Evolutionary conservation across 192 early-diverging fungal genomes (phyloP).

Genomic region (Lobosporangium transversale): DNA sequence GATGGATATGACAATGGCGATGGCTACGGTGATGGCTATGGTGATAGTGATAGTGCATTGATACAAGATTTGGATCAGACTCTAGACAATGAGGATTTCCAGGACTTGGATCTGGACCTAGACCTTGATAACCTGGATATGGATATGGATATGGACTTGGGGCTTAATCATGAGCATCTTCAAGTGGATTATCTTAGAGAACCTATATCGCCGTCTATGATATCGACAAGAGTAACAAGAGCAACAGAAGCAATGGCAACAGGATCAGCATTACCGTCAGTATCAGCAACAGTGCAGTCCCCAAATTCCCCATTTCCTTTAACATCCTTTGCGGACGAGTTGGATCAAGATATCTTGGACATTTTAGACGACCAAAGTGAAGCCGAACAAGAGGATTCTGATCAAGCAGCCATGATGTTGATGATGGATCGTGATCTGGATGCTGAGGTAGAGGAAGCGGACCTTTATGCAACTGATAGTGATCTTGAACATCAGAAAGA

Average conservation of each 20-base stretch:
- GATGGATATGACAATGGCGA: constrained; percentile 1
- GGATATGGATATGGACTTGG: neutral
- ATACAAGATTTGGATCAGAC: neutral
- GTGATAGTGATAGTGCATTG: too few species aligned
- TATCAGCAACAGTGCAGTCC: too few species aligned
- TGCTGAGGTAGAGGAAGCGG: constrained; percentile 22
- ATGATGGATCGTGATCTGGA: constrained; percentile 18
- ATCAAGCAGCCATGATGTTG: neutral
- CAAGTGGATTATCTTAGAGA: neutral
- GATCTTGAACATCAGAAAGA: constrained; percentile 1
- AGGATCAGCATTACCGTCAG: too few species aligned
- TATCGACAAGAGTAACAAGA: too few species aligned
- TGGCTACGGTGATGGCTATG: too few species aligned
- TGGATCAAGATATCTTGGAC: too few species aligned
- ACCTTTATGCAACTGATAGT: neutral
- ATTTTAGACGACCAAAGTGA: too few species aligned
- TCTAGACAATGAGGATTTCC: neutral
- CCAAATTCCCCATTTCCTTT: too few species aligned
- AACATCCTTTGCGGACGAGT: too few species aligned
- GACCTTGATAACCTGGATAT: neutral
- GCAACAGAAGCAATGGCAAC: too few species aligned
- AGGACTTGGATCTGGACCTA: neutral
- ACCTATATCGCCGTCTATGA: too few species aligned
- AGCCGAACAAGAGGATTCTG: neutral
- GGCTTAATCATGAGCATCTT: neutral